Conservation (phyloP, 768 basidiomycete species). For the Amanita pseudoporphyria region DNA sequence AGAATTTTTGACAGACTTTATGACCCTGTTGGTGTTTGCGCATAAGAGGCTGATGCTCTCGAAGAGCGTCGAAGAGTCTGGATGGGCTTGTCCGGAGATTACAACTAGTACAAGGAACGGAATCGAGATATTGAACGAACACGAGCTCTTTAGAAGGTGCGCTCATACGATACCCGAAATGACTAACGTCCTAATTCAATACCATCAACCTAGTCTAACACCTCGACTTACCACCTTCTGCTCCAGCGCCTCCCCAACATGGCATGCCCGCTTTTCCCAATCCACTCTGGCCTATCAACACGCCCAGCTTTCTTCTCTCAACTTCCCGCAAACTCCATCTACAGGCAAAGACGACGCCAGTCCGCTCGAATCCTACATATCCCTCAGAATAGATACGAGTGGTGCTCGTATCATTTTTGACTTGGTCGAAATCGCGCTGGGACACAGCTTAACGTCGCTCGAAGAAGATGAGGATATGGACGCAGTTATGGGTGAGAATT, state of each 20-base stretch:
- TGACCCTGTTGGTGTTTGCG: constrained; percentile 31
- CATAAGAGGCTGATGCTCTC: constrained; percentile 19
- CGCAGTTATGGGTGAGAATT: constrained; percentile 7
- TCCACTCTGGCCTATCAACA: constrained; percentile 25
- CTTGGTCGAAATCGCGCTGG: constrained; percentile 36
- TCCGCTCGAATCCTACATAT: constrained; percentile 37
- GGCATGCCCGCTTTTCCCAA: constrained; percentile 32
- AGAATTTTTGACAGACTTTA: constrained; percentile 38
- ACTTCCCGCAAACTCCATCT: constrained; percentile 6
- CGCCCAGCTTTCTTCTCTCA: constrained; percentile 22
- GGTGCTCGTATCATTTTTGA: constrained; percentile 41
- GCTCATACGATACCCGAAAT: constrained; percentile 11
- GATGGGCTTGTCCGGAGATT: neutral
- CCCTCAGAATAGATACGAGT: constrained; percentile 34
- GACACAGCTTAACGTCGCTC: constrained; percentile 5
- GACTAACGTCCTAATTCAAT: constrained; percentile 5
- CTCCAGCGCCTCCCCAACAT: constrained; percentile 22
- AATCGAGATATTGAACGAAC: constrained; percentile 15
- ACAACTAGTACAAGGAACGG: constrained; percentile 1
- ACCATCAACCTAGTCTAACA: constrained; percentile 21
- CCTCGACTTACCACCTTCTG: constrained; percentile 25
- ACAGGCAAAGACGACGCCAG: constrained; percentile 21
- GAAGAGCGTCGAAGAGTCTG: neutral
- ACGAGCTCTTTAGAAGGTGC: constrained; percentile 28
- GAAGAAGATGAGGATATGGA: constrained; percentile 8